phyloP scores from a whole-genome alignment of 2,329 filamentous ascomycete genomes.

The Gnomoniopsis smithogilvyi region DNA sequence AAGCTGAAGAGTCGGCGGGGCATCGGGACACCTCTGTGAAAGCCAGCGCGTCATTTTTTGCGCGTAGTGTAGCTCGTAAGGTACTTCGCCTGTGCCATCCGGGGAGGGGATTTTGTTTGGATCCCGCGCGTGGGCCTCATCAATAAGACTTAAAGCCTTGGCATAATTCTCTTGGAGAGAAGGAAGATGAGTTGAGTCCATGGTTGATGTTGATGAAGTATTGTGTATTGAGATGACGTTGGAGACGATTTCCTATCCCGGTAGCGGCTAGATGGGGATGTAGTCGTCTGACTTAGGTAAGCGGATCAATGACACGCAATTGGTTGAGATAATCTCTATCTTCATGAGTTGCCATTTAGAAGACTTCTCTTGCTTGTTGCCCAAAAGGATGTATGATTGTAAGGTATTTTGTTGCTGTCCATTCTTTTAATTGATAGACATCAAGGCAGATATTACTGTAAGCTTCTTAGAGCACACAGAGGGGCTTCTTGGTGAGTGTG shows the following conservation, averaged over 20 bases:
- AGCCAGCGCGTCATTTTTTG: constrained; percentile 77
- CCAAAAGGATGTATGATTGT: too few relatives aligned
- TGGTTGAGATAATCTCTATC: neutral
- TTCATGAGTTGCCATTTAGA: too few relatives aligned
- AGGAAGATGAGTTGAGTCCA: constrained; percentile 22
- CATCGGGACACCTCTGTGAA: constrained; percentile 52
- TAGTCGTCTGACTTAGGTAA: constrained; percentile 2
- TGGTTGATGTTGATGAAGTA: constrained; percentile 8
- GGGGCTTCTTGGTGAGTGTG: too few relatives aligned
- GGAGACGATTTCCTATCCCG: neutral
- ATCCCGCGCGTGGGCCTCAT: constrained; percentile 68
- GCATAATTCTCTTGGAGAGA: constrained; percentile 38
- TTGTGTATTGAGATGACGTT: neutral
- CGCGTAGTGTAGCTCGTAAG: constrained; percentile 82
- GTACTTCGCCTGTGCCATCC: constrained; percentile 41
- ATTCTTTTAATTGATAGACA: too few relatives aligned
- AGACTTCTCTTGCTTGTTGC: too few relatives aligned
- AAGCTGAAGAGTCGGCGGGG: constrained; percentile 65
- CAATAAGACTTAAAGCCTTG: constrained; percentile 64
- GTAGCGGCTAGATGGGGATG: neutral
- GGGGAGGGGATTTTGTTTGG: constrained; percentile 52
- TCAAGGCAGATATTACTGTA: too few relatives aligned
- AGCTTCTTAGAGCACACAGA: too few relatives aligned
- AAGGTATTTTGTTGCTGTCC: too few relatives aligned
- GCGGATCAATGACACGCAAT: constrained; percentile 5